A percentile compares a stretch with the other conserved stretches of the same genome.
Conservation (phyloP, 2,329 filamentous ascomycete species). For the Colletotrichum sp. region DNA sequence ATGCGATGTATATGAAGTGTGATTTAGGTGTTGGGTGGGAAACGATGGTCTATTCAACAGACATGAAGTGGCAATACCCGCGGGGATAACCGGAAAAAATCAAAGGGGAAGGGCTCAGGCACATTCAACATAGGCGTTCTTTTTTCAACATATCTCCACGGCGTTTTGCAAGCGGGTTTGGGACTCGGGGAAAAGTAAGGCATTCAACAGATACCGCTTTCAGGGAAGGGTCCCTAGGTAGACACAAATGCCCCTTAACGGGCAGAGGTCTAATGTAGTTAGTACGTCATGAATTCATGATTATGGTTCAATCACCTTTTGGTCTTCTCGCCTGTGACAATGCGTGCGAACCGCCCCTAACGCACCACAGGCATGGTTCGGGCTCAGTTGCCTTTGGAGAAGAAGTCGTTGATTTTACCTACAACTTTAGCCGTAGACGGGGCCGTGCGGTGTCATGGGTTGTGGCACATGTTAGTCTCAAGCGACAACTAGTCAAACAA, state of each 20-base stretch:
- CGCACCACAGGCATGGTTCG: background rate
- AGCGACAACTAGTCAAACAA: background rate
- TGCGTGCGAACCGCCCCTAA: background rate
- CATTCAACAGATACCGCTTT: slow-evolving; percentile 26
- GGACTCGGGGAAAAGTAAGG: slow-evolving; percentile 23
- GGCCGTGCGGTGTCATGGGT: background rate
- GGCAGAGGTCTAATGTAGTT: slow-evolving; percentile 18
- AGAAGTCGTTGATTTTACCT: background rate
- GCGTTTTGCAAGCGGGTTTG: slow-evolving; percentile 24
- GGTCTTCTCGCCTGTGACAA: background rate
- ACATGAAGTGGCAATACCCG: slow-evolving; percentile 23
- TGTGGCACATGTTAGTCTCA: background rate
- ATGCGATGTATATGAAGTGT: slow-evolving; percentile 15
- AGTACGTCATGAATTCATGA: slow-evolving; percentile 21
- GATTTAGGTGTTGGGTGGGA: slow-evolving; percentile 22
- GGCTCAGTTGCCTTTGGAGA: background rate
- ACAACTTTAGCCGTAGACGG: background rate
- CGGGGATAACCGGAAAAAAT: slow-evolving; percentile 23
- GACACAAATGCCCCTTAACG: slow-evolving; percentile 25
- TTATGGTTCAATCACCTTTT: background rate
- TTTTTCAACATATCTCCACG: slow-evolving; percentile 25
- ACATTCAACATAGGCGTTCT: slow-evolving; percentile 27
- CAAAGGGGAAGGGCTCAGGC: slow-evolving; percentile 13
- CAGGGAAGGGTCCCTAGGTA: slow-evolving; percentile 18
- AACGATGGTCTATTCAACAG: slow-evolving; percentile 25